phyloP scores from a whole-genome alignment of 345 rosid species.

The Boechera retrofracta region DNA sequence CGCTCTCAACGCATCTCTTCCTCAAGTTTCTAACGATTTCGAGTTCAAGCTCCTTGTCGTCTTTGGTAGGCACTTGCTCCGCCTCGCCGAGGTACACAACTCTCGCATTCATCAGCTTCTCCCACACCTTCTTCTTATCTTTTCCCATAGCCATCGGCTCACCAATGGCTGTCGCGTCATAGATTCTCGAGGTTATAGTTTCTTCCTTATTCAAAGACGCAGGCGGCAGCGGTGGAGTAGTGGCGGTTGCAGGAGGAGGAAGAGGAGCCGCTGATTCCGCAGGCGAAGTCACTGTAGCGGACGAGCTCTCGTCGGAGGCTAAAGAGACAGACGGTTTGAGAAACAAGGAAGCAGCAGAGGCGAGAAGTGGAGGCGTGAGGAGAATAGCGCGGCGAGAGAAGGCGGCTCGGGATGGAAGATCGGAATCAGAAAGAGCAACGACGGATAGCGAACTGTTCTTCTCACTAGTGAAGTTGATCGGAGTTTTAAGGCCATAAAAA shows the following conservation, averaged over 20 bases:
- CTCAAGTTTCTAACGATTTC: slow-evolving; percentile 67
- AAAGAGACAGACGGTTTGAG: slow-evolving; percentile 29
- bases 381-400: slow-evolving; percentile 46
- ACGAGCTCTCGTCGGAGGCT: slow-evolving; percentile 34
- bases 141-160: slow-evolving; percentile 91
- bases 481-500: slow-evolving; percentile 29
- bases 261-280: slow-evolving; percentile 28
- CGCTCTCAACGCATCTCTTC: slow-evolving; percentile 66
- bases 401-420: slow-evolving; percentile 20
- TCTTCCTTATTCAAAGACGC: slow-evolving; percentile 38
- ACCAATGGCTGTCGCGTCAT: slow-evolving; percentile 88
- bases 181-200: slow-evolving; percentile 62
- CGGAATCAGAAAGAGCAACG: slow-evolving; percentile 32
- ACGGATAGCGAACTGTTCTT: slow-evolving; percentile 15
- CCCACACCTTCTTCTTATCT: slow-evolving; percentile 88
- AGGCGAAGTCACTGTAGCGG: not conserved
- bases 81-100: slow-evolving; percentile 90
- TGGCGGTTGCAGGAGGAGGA: slow-evolving; percentile 32
- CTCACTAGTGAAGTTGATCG: slow-evolving; percentile 8
- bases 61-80: slow-evolving; percentile 86
- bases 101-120: slow-evolving; percentile 80
- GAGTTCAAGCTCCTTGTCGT: slow-evolving; percentile 82
- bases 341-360: slow-evolving; percentile 40
- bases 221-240: slow-evolving; percentile 37
- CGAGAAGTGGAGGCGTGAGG: slow-evolving; percentile 40